A percentile compares a stretch with the other conserved stretches of the same genome.
phyloP scores from a whole-genome alignment of 768 basidiomycete species.

The Coprinopsis marcescibilis region DNA sequence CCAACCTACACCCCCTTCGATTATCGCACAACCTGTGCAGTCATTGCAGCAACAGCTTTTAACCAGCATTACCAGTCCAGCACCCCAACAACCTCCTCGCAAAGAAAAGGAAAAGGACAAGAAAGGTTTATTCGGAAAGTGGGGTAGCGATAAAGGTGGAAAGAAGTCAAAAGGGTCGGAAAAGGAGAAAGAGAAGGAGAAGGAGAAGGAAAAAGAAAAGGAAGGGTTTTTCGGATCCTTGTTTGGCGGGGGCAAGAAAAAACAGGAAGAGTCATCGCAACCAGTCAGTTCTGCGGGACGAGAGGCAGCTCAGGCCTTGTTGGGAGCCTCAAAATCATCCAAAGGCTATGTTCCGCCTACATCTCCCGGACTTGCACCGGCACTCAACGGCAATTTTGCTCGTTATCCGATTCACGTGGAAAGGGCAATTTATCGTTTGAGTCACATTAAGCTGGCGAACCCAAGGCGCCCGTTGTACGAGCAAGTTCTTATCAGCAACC shows the following conservation, averaged over 20 bases:
- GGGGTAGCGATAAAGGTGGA: slow-evolving; percentile 58
- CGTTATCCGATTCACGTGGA: slow-evolving; percentile 99
- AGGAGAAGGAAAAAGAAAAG: slow-evolving; percentile 59
- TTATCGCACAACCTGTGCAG: slow-evolving; percentile 8
- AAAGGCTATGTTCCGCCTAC: slow-evolving; percentile 53
- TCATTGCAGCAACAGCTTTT: slow-evolving; percentile 26
- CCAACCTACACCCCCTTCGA: slow-evolving; percentile 14
- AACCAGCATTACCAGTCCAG: slow-evolving; percentile 15
- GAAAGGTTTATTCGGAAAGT: slow-evolving; percentile 61
- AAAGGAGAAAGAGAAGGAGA: no score
- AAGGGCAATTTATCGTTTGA: slow-evolving; percentile 92
- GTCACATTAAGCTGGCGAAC: slow-evolving; percentile 98
- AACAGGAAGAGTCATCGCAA: slow-evolving; percentile 53
- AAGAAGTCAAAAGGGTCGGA: slow-evolving; percentile 44
- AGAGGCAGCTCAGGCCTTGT: slow-evolving; percentile 80
- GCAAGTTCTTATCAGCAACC: slow-evolving; percentile 87
- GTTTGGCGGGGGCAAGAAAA: slow-evolving; percentile 88
- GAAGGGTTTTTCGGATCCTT: slow-evolving; percentile 92
- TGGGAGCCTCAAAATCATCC: slow-evolving; percentile 78
- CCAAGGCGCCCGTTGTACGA: slow-evolving; percentile 94
- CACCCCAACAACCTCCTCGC: slow-evolving; percentile 31
- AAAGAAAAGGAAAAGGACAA: slow-evolving; percentile 71
- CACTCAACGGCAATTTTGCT: slow-evolving; percentile 49
- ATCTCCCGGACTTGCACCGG: slow-evolving; percentile 48
- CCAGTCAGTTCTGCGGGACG: slow-evolving; percentile 53